Evolutionary conservation across 2,329 filamentous ascomycete genomes (phyloP).

Genomic region (Ilyonectria sp.): DNA sequence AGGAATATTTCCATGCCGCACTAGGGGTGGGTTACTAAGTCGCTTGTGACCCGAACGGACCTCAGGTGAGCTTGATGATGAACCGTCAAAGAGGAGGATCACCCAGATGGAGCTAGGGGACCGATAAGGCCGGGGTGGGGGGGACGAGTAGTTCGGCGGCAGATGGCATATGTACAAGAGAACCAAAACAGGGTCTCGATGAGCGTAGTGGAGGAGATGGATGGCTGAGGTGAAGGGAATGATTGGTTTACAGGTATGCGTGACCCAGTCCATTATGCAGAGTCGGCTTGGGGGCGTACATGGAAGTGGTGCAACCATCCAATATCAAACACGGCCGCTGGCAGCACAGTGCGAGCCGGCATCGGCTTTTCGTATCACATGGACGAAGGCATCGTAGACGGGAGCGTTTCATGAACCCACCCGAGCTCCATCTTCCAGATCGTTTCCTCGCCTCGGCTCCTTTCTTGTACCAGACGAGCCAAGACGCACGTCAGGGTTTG

Average conservation of each 20-base stretch:
- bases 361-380: slow-evolving; percentile 1
- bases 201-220: slow-evolving; percentile 11
- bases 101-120: neutral
- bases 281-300: neutral
- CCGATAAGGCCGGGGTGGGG: slow-evolving; percentile 6
- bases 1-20: neutral
- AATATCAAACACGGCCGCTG: slow-evolving; percentile 5
- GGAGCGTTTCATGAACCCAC: neutral
- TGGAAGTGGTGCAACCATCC: slow-evolving; percentile 1
- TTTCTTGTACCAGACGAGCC: neutral
- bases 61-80: neutral
- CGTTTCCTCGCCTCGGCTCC: slow-evolving; percentile 9
- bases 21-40: neutral
- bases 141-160: neutral
- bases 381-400: neutral
- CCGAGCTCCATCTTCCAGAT: neutral
- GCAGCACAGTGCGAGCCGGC: neutral
- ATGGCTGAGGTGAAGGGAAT: slow-evolving; percentile 12
- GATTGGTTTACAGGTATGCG: slow-evolving; percentile 14
- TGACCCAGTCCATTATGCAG: neutral
- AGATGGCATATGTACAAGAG: neutral
- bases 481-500: slow-evolving; percentile 4
- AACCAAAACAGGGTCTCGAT: neutral
- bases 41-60: slow-evolving; percentile 17
- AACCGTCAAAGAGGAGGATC: neutral